Conservation (phyloP, 75 land plant species). For the Sequoiadendron giganteum region DNA sequence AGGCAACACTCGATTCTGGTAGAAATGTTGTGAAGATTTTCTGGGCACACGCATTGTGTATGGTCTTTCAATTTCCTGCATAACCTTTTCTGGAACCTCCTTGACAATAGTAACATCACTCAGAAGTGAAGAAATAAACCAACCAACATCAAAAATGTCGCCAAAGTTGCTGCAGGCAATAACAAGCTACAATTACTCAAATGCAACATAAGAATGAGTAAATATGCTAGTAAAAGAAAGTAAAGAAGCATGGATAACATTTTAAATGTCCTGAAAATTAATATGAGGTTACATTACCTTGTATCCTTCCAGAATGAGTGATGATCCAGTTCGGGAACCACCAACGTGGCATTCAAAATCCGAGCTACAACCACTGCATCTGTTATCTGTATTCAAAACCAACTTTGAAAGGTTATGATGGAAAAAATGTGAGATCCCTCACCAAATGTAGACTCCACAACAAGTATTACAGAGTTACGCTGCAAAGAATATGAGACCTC, state of each 20-base stretch:
- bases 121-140: conserved; percentile 83
- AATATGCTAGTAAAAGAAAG: not conserved
- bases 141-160: conserved; percentile 90
- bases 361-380: conserved; percentile 98
- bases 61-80: conserved; percentile 69
- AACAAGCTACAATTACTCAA: conserved; percentile 7
- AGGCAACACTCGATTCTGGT: conserved; percentile 77
- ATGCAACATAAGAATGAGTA: not conserved
- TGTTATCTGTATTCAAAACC: conserved; percentile 66
- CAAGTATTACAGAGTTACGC: not conserved
- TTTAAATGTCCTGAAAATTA: not conserved
- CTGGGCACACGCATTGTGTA: conserved; percentile 93
- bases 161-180: conserved; percentile 80
- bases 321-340: conserved; percentile 92
- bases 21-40: conserved; percentile 81
- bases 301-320: conserved; percentile 95
- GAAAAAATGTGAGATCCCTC: not conserved
- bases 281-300: conserved; percentile 49
- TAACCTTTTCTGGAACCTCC: conserved; percentile 70
- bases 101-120: conserved; percentile 81
- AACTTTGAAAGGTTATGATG: not conserved
- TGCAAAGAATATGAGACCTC: not conserved
- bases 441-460: not conserved
- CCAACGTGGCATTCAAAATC: conserved; percentile 92
- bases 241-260: not conserved